A percentile compares a stretch with the other conserved stretches of the same genome.
Evolutionary conservation across 495 filamentous ascomycete species (phyloP).

Genomic region (Talaromyces stipitatus): DNA sequence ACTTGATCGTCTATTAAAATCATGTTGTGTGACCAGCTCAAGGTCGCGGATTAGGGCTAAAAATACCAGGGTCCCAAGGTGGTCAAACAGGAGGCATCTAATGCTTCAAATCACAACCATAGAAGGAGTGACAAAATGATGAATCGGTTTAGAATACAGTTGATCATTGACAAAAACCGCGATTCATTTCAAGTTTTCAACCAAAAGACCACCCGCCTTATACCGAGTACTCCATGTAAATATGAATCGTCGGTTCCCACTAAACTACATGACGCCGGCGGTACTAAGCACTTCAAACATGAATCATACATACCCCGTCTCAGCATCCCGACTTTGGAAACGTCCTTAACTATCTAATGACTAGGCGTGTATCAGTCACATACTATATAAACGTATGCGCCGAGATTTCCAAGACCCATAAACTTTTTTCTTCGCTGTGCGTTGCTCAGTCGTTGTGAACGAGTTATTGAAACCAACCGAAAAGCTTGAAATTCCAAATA

Average conservation of each 20-base stretch:
- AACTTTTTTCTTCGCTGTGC: background rate
- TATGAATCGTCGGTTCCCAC: too few relatives aligned
- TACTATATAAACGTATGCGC: background rate
- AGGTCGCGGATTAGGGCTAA: background rate
- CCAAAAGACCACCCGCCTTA: background rate
- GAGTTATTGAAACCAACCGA: background rate
- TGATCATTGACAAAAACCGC: background rate
- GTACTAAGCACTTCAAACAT: background rate
- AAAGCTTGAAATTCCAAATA: too few relatives aligned
- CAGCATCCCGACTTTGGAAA: background rate
- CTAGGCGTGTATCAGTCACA: background rate
- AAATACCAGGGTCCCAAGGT: background rate
- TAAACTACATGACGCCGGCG: too few relatives aligned
- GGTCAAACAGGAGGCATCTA: background rate
- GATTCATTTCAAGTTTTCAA: background rate
- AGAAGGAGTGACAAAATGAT: background rate
- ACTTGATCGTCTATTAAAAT: too few relatives aligned
- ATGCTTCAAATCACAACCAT: background rate
- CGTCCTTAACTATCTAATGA: background rate
- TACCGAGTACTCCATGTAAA: too few relatives aligned
- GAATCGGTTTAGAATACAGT: background rate
- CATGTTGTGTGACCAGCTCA: too few relatives aligned
- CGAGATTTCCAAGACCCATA: background rate
- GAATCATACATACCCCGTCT: background rate
- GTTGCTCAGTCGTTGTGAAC: background rate